Conservation (phyloP, 495 filamentous ascomycete species). For the Trichoderma erinaceum region DNA sequence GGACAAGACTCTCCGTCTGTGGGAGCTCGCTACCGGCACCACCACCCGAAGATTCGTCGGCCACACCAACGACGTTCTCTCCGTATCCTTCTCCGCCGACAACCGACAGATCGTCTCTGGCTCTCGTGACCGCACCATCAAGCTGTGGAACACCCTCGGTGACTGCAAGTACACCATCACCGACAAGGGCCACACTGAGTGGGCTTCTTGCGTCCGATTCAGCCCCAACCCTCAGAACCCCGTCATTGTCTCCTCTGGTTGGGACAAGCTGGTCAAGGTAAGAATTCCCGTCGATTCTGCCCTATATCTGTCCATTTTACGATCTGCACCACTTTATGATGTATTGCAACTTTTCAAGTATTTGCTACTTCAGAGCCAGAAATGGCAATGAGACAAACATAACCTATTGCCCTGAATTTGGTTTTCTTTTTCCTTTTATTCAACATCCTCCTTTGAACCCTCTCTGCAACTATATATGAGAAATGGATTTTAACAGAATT, state of each 20-base stretch:
- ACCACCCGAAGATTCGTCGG: slow-evolving; percentile 98
- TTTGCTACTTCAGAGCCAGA: slow-evolving; percentile 99
- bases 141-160: slow-evolving; percentile 99
- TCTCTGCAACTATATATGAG: too few relatives aligned
- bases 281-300: slow-evolving; percentile 26
- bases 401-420: slow-evolving; percentile 21
- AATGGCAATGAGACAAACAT: slow-evolving; percentile 89
- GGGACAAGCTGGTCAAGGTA: slow-evolving; percentile 99
- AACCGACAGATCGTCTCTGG: slow-evolving; percentile 99
- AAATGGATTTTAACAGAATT: not conserved
- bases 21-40: slow-evolving; percentile 93
- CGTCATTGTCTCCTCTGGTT: slow-evolving; percentile 96
- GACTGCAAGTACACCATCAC: slow-evolving; percentile 99
- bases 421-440: slow-evolving; percentile 21
- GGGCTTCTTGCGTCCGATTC: slow-evolving; percentile 99
- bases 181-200: slow-evolving; percentile 99
- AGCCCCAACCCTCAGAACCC: slow-evolving; percentile 99
- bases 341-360: slow-evolving; percentile 82
- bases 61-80: slow-evolving; percentile 99
- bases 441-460: not conserved
- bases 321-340: slow-evolving; percentile 56
- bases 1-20: slow-evolving; percentile 99
- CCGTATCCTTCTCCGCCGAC: slow-evolving; percentile 99
- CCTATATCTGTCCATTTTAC: slow-evolving; percentile 10
- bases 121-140: slow-evolving; percentile 96